Evolutionary conservation across 305 asterid species (phyloP).

Genomic region (Fraxinus ornus): DNA sequence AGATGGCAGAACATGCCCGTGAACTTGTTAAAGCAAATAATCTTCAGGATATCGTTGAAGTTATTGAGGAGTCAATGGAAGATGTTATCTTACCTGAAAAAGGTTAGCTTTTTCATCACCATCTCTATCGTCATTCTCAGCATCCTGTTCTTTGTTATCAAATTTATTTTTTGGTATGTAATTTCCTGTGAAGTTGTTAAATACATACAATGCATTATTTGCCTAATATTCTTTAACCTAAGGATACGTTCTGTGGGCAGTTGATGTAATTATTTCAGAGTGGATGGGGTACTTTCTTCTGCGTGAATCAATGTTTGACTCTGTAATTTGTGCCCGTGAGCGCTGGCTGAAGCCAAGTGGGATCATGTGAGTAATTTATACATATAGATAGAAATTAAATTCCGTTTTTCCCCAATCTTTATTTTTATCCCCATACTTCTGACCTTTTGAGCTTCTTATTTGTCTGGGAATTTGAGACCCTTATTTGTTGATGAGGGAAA

Average conservation of each 20-base stretch:
- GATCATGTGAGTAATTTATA: constrained; percentile 64
- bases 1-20: constrained; percentile 88
- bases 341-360: constrained; percentile 92
- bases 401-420: neutral
- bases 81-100: constrained; percentile 83
- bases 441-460: neutral
- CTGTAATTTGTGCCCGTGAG: constrained; percentile 90
- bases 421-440: neutral
- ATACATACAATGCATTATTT: constrained; percentile 7
- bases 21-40: constrained; percentile 74
- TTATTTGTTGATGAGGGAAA: neutral
- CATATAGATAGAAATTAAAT: neutral
- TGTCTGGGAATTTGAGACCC: neutral
- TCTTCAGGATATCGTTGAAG: constrained; percentile 70
- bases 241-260: constrained; percentile 35
- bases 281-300: constrained; percentile 99
- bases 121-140: neutral
- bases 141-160: neutral
- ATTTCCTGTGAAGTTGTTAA: neutral
- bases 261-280: constrained; percentile 91
- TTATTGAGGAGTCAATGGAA: constrained; percentile 91
- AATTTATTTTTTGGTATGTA: neutral
- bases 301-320: constrained; percentile 95
- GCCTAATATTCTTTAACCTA: neutral
- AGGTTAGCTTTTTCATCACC: constrained; percentile 41